Base-by-base conservation (phyloP, 805 yeast genomes). In the Brettanomyces naardenensis region DNA sequence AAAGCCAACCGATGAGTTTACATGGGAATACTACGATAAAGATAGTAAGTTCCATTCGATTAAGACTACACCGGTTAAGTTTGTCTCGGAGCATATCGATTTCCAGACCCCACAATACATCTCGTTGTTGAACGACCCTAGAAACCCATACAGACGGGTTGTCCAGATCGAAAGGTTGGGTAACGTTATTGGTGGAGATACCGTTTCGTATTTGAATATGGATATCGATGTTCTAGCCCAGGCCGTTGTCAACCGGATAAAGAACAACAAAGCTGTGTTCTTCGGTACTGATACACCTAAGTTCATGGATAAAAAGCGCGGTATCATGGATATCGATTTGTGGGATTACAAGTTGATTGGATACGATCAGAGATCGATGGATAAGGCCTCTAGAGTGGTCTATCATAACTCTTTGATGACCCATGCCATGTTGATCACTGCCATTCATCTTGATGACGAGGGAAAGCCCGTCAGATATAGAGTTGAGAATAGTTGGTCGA, bases 261-360 rank as follows among this genome's bases (percentile, higher is more conserved):
- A 80, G 61, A 68, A 66, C 43, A 78, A 83, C 60, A 81, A 81
- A 63, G 81, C 94, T 0, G 85, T 87, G 5, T 87, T 86, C 65
- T 87, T 86, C 53, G 95, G 95, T 10, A 79, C 89, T 14, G 94
- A 86, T 58, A 85, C 89, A n/a, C 92, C 90, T 19, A 79, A 81
- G 56, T 86, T 68, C 61, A 72, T 70, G 71, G 75, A 79, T 56
- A 68, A 68, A 40, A 58, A 56, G 19, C 56, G 75, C 6, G 95
- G 95, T 39, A 59, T 84, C 34, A 79, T 87, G 72, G 95, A 85
- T 54, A 61, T 75, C 17, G 69, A 72, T 29, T 69, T 81, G 17
- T 86, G 78, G 75, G 79, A 81, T 50, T 83, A 76, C 59, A 63
- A 72, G 44, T 59, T 78, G 39, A 51, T 59, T 33, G 76, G 78